Conservation (phyloP, 2,329 filamentous ascomycete genomes). For the Cadophora malorum region DNA sequence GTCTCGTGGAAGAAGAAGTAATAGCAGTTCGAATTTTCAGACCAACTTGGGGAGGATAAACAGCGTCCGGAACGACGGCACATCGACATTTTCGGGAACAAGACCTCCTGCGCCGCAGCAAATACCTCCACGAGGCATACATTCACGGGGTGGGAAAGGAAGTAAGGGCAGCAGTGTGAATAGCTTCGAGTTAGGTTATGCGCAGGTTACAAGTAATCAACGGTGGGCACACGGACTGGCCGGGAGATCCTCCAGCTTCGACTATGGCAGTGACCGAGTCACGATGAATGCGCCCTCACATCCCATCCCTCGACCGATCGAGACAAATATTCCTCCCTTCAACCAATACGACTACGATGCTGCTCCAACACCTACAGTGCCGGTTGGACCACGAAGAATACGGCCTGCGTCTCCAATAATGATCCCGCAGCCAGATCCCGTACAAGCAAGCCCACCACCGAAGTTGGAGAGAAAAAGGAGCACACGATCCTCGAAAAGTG, state of each 20-base stretch:
- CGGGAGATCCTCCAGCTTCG: conserved; percentile 75
- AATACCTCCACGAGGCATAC: conserved; percentile 53
- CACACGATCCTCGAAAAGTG: conserved; percentile 58
- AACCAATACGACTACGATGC: conserved; percentile 69
- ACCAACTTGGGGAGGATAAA: conserved; percentile 65
- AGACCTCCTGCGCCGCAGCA: conserved; percentile 46
- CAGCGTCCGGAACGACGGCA: conserved; percentile 55
- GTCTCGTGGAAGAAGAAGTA: conserved; percentile 72
- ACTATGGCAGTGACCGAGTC: conserved; percentile 60
- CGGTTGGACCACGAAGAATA: conserved; percentile 73
- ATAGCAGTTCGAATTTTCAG: conserved; percentile 78
- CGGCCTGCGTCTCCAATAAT: conserved; percentile 49
- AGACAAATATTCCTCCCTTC: conserved; percentile 31
- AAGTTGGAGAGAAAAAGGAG: conserved; percentile 63
- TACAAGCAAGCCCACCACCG: conserved; percentile 30
- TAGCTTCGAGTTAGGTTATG: conserved; percentile 70
- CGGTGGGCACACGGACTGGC: conserved; percentile 58
- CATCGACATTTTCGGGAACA: conserved; percentile 46
- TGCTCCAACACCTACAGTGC: conserved; percentile 85
- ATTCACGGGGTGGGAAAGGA: conserved; percentile 65
- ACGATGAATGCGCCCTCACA: conserved; percentile 43
- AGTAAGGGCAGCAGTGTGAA: conserved; percentile 76
- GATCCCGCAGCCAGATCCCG: conserved; percentile 36
- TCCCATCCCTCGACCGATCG: conserved; percentile 41
- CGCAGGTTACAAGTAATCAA: conserved; percentile 62